phyloP scores from a whole-genome alignment of 2,329 filamentous ascomycete genomes.

The Colletotrichum musae region DNA sequence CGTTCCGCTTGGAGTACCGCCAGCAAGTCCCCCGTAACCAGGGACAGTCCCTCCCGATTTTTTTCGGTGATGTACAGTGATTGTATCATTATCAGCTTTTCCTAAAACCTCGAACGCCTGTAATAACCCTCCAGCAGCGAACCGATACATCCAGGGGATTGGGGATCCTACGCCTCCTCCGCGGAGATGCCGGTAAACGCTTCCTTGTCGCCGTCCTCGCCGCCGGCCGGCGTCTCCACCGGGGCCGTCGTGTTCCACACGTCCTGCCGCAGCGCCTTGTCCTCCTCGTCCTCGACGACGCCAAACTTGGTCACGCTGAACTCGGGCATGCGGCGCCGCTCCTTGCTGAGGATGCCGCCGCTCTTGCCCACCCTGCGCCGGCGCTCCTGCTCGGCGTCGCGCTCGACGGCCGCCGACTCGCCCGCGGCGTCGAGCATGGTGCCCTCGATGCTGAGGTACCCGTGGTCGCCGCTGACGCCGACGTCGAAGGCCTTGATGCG shows the following conservation, averaged over 20 bases:
- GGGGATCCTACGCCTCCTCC: constrained; percentile 32
- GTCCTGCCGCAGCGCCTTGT: constrained; percentile 44
- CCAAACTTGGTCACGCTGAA: constrained; percentile 71
- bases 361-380: constrained; percentile 48
- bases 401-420: constrained; percentile 68
- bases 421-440: constrained; percentile 82
- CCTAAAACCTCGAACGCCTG: constrained; percentile 39
- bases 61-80: constrained; percentile 26
- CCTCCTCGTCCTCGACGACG: constrained; percentile 62
- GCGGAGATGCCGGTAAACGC: constrained; percentile 36
- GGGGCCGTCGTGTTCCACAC: constrained; percentile 42
- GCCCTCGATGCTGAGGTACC: constrained; percentile 88
- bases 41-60: not conserved
- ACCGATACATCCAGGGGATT: constrained; percentile 15
- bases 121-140: constrained; percentile 22
- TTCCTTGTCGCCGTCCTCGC: constrained; percentile 16
- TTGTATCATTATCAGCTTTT: constrained; percentile 37
- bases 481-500: constrained; percentile 89
- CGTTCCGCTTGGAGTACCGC: not conserved
- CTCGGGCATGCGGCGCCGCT: constrained; percentile 61
- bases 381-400: constrained; percentile 65
- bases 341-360: constrained; percentile 41
- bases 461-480: constrained; percentile 79
- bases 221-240: constrained; percentile 17
- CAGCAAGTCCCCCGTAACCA: not conserved